A percentile compares a stretch with the other conserved stretches of the same genome.
Evolutionary conservation across 495 filamentous ascomycete genomes (phyloP).

Genomic region (Neurospora sp.): DNA sequence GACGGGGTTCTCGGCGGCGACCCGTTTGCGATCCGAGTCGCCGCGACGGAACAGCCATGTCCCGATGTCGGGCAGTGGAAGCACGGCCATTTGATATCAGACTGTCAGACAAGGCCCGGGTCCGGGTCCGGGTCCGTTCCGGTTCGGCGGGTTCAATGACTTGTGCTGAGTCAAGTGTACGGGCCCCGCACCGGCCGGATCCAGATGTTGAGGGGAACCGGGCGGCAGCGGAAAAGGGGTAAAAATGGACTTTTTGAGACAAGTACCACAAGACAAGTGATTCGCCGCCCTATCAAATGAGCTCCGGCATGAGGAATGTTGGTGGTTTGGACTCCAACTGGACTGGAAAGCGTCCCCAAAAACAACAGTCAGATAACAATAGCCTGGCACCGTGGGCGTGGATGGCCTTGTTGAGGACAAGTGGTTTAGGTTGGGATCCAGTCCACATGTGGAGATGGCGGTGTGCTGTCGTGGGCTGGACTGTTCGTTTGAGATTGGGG

Average conservation of each 20-base stretch:
- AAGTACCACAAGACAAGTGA: background rate
- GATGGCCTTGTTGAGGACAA: background rate
- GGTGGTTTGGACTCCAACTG: background rate
- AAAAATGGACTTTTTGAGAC: background rate
- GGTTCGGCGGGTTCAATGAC: background rate
- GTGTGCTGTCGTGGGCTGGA: background rate
- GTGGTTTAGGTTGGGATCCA: background rate
- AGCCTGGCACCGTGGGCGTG: background rate
- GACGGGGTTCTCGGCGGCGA: conserved; percentile 11
- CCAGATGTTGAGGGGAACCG: background rate
- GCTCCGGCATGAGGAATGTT: background rate
- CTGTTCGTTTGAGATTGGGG: background rate
- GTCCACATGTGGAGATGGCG: background rate
- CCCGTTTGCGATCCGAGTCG: conserved; percentile 6
- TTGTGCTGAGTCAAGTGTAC: background rate
- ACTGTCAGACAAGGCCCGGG: background rate
- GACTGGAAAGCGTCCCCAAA: background rate
- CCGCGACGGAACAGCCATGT: conserved; percentile 18
- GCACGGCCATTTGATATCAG: conserved; percentile 8
- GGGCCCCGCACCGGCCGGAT: background rate
- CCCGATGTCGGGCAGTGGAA: conserved; percentile 10
- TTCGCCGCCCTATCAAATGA: background rate
- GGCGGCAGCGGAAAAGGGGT: background rate
- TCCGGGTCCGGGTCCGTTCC: background rate
- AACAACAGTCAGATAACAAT: background rate